These are phyloP conservation scores for Pythium utonaiense DNA, from an alignment of 352 stramenopile species.

Conservation along the genomic window DNA sequence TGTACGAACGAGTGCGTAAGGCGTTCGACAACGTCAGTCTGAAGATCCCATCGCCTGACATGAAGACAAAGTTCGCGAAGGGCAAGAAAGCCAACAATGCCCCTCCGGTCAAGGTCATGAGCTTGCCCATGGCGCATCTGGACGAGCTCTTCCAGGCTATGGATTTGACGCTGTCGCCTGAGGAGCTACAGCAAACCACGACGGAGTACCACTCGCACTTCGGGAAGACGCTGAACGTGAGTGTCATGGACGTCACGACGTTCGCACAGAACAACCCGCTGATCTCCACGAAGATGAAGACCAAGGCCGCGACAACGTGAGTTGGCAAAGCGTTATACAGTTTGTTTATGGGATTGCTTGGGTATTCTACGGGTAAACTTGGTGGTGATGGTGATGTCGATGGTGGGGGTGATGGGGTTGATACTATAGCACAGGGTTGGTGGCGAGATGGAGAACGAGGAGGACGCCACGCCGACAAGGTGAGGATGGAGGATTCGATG, in stretches of 20 bases:
- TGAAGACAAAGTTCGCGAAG: conserved; percentile 20
- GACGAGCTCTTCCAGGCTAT: conserved; percentile 41
- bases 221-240: conserved; percentile 42
- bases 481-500: not conserved
- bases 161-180: conserved; percentile 28
- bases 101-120: conserved; percentile 24
- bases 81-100: conserved; percentile 15
- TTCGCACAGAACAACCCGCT: conserved; percentile 40
- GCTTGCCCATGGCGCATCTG: conserved; percentile 38
- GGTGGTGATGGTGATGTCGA: not conserved
- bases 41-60: not conserved
- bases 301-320: not conserved
- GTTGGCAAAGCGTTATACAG: conserved; percentile 16
- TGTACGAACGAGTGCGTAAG: conserved; percentile 40
- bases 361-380: conserved; percentile 1
- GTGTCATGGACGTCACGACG: conserved; percentile 59
- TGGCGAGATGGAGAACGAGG: not conserved
- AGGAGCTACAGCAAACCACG: conserved; percentile 27
- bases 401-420: conserved; percentile 1
- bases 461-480: not conserved
- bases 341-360: conserved; percentile 5
- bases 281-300: conserved; percentile 20
- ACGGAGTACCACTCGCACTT: conserved; percentile 36
- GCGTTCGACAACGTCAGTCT: conserved; percentile 38
- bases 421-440: conserved; percentile 29